These are phyloP conservation scores for Saccharomycopsis sp. DNA, from an alignment of 805 yeast species.

Conservation along the genomic window DNA sequence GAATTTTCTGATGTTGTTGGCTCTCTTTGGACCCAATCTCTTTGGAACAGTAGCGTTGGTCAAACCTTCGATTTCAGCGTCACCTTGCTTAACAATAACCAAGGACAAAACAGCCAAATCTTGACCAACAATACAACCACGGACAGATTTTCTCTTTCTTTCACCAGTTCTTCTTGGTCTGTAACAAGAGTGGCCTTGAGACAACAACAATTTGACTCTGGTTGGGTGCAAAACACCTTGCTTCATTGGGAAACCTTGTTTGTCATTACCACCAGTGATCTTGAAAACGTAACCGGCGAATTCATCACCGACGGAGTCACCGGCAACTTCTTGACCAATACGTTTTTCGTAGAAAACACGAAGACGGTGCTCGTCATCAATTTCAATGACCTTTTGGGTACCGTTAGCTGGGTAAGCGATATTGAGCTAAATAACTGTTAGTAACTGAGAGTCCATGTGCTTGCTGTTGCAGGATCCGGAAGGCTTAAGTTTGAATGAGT, in stretches of 20 bases:
- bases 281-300: slow-evolving; percentile 99
- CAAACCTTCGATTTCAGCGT: slow-evolving; percentile 88
- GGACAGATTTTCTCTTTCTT: slow-evolving; percentile 99
- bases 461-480: too few relatives aligned
- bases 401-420: slow-evolving; percentile 99
- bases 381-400: slow-evolving; percentile 95
- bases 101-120: slow-evolving; percentile 95
- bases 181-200: slow-evolving; percentile 97
- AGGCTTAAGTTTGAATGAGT: too few relatives aligned
- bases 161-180: slow-evolving; percentile 99
- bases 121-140: slow-evolving; percentile 98
- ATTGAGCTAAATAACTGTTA: slow-evolving; percentile 64
- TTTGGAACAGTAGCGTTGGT: slow-evolving; percentile 94
- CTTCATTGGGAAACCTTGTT: slow-evolving; percentile 99
- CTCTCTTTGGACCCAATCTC: slow-evolving; percentile 99
- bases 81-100: slow-evolving; percentile 96
- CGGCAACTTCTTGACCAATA: slow-evolving; percentile 99
- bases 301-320: slow-evolving; percentile 97
- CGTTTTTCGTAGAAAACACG: slow-evolving; percentile 99
- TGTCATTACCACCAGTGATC: slow-evolving; percentile 99
- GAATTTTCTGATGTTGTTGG: slow-evolving; percentile 99
- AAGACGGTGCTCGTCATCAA: slow-evolving; percentile 98
- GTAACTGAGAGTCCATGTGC: slow-evolving; percentile 12
- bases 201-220: slow-evolving; percentile 93
- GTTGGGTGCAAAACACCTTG: slow-evolving; percentile 99